Conservation (phyloP, 805 yeast genomes). For the Tetrapisispora fleetii region DNA sequence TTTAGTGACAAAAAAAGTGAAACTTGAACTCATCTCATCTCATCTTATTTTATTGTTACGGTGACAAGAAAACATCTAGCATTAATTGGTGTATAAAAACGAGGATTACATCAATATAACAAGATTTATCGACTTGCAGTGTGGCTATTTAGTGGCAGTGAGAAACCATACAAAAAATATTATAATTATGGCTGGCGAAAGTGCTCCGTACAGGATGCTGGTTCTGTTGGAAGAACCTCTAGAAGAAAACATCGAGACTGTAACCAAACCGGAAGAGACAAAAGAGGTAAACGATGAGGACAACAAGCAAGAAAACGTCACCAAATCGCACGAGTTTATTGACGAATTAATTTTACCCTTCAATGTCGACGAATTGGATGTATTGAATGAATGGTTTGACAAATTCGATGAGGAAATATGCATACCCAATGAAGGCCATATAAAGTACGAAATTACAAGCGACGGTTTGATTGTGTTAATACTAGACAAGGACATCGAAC, state of each 20-base stretch:
- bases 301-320: constrained; percentile 5
- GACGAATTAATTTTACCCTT: constrained; percentile 27
- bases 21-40: neutral
- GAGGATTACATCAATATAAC: too few relatives aligned
- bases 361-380: constrained; percentile 24
- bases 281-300: neutral
- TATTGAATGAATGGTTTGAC: constrained; percentile 28
- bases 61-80: neutral
- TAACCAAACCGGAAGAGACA: constrained; percentile 1
- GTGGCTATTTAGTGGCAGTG: neutral
- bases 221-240: constrained; percentile 24
- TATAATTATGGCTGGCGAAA: constrained; percentile 12
- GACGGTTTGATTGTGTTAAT: constrained; percentile 29
- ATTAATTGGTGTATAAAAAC: too few relatives aligned
- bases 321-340: constrained; percentile 26
- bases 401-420: constrained; percentile 29
- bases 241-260: constrained; percentile 5
- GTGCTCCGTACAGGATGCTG: constrained; percentile 21
- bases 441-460: constrained; percentile 30
- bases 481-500: constrained; percentile 21
- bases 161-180: neutral
- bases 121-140: neutral
- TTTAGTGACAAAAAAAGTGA: neutral
- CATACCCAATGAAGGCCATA: constrained; percentile 31
- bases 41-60: neutral